A percentile compares a stretch with the other conserved stretches of the same genome.
Evolutionary conservation across 176 grass and related monocot species (phyloP).

Genomic region (Avena insularis): DNA sequence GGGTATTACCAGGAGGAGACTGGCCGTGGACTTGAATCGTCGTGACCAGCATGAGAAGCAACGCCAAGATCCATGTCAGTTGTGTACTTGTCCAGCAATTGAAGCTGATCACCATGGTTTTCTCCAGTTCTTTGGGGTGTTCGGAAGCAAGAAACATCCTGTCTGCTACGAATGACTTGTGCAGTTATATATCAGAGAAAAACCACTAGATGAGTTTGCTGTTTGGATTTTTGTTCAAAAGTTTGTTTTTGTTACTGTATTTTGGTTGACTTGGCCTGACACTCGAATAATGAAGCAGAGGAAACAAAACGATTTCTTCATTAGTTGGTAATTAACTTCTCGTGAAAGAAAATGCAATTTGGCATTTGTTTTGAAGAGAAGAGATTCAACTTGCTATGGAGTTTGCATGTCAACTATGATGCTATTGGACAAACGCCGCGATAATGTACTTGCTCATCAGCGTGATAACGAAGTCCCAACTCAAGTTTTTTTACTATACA

Average conservation of each 20-base stretch:
- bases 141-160: background rate
- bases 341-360: background rate
- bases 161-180: background rate
- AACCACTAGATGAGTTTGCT: no score
- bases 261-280: background rate
- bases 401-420: background rate
- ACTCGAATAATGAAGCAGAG: background rate
- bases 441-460: background rate
- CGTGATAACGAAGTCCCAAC: background rate
- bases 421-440: background rate
- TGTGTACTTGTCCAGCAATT: background rate
- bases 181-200: background rate
- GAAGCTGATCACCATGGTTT: background rate
- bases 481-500: no score
- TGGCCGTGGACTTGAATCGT: background rate
- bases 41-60: background rate
- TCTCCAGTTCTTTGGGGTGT: background rate
- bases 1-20: background rate
- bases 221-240: no score
- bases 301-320: background rate
- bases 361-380: background rate
- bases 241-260: no score
- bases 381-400: background rate
- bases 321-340: background rate
- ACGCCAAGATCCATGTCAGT: background rate